A percentile compares a stretch with the other conserved stretches of the same genome.
phyloP scores from a whole-genome alignment of 495 filamentous ascomycete species.

The Neurospora sp. region DNA sequence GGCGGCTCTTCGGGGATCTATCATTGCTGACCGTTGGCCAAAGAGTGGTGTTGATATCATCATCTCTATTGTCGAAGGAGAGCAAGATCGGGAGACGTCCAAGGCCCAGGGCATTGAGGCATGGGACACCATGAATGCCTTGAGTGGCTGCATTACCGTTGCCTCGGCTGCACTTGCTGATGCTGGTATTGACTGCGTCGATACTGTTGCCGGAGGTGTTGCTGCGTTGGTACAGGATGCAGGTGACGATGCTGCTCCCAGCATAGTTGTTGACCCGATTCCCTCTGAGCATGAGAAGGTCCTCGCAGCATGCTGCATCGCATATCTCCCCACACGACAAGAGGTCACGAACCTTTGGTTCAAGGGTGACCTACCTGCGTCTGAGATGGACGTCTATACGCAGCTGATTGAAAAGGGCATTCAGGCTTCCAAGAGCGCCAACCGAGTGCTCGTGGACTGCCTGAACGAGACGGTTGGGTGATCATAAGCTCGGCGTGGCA shows the following conservation, averaged over 20 bases:
- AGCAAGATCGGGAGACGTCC: conserved; percentile 42
- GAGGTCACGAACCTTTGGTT: conserved; percentile 93
- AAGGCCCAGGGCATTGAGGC: conserved; percentile 49
- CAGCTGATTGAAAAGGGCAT: conserved; percentile 33
- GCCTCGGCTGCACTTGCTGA: conserved; percentile 93
- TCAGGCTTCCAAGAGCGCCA: conserved; percentile 31
- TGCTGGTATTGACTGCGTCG: conserved; percentile 91
- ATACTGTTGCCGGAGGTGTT: conserved; percentile 80
- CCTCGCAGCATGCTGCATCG: conserved; percentile 75
- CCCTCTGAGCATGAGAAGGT: conserved; percentile 72
- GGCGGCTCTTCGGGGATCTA: conserved; percentile 74
- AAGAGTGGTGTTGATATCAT: conserved; percentile 92
- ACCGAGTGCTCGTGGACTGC: conserved; percentile 30
- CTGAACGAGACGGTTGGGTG: conserved; percentile 25
- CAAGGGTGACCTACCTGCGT: conserved; percentile 51
- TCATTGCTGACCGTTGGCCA: conserved; percentile 89
- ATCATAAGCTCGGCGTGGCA: background rate
- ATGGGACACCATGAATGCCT: conserved; percentile 68
- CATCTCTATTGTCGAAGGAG: conserved; percentile 85
- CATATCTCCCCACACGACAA: conserved; percentile 75
- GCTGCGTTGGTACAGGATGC: conserved; percentile 58
- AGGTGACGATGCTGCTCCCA: conserved; percentile 24
- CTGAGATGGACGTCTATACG: conserved; percentile 29
- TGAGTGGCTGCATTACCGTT: conserved; percentile 87
- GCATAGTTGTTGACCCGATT: conserved; percentile 71